Conservation (phyloP, 2,329 filamentous ascomycete species). For the Colletotrichum tanaceti region DNA sequence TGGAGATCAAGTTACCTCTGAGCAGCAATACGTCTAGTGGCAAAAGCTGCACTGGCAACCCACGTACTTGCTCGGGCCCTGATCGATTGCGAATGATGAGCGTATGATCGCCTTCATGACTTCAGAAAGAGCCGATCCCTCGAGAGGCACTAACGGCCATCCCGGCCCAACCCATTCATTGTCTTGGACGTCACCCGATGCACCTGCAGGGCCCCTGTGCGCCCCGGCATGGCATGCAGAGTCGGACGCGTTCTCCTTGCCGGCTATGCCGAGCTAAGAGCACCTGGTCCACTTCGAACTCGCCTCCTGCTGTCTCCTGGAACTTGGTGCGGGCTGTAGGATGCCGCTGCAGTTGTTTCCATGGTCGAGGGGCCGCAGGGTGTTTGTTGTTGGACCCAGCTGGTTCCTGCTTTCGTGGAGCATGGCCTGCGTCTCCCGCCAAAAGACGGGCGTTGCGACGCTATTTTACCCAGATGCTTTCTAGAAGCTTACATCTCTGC, state of each 20-base stretch:
- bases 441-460: too few relatives aligned
- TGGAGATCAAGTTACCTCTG: fast-evolving
- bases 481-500: too few relatives aligned
- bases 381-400: not conserved
- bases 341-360: not conserved
- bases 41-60: not conserved
- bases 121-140: not conserved
- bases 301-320: not conserved
- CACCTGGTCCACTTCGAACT: not conserved
- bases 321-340: not conserved
- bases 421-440: too few relatives aligned
- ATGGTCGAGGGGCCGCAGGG: not conserved
- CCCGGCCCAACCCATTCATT: not conserved
- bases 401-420: not conserved
- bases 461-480: too few relatives aligned
- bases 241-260: not conserved
- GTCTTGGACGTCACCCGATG: not conserved
- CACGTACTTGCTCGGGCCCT: too few relatives aligned
- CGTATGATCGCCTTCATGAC: not conserved
- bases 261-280: conserved; percentile 5
- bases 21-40: not conserved
- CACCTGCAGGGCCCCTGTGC: not conserved
- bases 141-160: not conserved
- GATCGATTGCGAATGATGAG: not conserved
- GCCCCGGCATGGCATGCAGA: conserved; percentile 5